Conservation (phyloP, 441 rosid genomes). For the Eutrema salsugineum region DNA sequence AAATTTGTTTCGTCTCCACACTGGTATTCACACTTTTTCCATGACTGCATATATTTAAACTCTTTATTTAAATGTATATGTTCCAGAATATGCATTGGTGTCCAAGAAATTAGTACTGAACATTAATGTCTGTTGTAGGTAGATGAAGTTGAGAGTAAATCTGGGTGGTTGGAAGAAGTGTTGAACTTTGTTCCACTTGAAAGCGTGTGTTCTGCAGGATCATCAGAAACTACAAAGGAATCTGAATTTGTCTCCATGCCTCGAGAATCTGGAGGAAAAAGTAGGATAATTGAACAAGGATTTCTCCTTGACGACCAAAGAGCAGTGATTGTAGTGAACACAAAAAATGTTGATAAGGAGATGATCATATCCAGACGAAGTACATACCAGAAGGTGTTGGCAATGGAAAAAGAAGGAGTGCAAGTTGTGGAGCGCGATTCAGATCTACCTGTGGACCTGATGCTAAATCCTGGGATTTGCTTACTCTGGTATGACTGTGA, state of each 20-base stretch:
- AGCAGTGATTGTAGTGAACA: slow-evolving; percentile 66
- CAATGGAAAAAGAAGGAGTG: slow-evolving; percentile 77
- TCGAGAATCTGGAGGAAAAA: slow-evolving; percentile 33
- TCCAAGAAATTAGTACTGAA: background rate
- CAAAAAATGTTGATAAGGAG: slow-evolving; percentile 70
- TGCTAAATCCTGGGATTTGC: slow-evolving; percentile 71
- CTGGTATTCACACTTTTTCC: background rate
- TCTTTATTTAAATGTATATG: background rate
- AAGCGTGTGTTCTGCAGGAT: slow-evolving; percentile 24
- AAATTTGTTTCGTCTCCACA: background rate
- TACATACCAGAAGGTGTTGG: slow-evolving; percentile 80
- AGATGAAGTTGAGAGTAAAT: slow-evolving; percentile 30
- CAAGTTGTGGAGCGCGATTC: slow-evolving; percentile 94
- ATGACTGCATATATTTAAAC: background rate
- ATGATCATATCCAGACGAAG: slow-evolving; percentile 86
- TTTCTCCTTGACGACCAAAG: slow-evolving; percentile 36
- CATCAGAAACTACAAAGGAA: slow-evolving; percentile 39
- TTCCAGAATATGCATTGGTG: background rate
- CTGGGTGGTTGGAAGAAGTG: slow-evolving; percentile 39
- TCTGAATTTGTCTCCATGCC: slow-evolving; percentile 39
- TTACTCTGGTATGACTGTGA: slow-evolving; percentile 79
- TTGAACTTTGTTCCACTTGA: slow-evolving; percentile 44
- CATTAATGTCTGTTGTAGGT: slow-evolving; percentile 35
- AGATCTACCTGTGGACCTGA: slow-evolving; percentile 74
- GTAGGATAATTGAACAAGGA: slow-evolving; percentile 35